phyloP scores from a whole-genome alignment of 129 eudicot species.

The Dittrichia graveolens region DNA sequence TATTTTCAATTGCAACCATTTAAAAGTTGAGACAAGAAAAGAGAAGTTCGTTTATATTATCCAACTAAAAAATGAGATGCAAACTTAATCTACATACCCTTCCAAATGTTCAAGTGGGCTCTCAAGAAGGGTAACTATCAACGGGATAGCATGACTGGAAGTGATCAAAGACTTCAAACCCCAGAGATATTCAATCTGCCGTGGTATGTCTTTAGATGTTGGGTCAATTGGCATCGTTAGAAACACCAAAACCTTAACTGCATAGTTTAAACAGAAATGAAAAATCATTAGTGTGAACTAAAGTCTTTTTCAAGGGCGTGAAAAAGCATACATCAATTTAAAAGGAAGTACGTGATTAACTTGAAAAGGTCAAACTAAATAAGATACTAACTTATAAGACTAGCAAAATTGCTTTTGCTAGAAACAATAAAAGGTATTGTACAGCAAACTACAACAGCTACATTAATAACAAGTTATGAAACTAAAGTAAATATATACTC shows the following conservation, averaged over 20 bases:
- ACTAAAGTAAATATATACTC: not conserved
- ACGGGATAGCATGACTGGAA: conserved; percentile 60
- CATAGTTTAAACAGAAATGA: conserved; percentile 10
- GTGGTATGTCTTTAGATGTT: conserved; percentile 68
- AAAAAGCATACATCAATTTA: not conserved
- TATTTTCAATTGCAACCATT: not conserved
- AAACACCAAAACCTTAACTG: conserved; percentile 96
- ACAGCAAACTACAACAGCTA: not conserved
- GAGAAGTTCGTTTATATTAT: not conserved
- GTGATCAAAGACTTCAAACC: conserved; percentile 68
- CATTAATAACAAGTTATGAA: not conserved
- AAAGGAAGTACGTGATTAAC: not conserved
- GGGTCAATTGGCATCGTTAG: conserved; percentile 95
- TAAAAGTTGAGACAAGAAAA: not conserved
- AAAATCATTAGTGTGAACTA: not conserved
- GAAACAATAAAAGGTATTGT: not conserved
- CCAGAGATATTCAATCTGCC: conserved; percentile 91
- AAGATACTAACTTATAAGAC: not conserved
- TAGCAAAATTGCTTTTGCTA: conserved; percentile 1
- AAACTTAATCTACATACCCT: conserved; percentile 45
- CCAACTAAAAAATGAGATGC: conserved; percentile 8
- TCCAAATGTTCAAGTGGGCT: conserved; percentile 82
- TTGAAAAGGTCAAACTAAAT: too few relatives aligned
- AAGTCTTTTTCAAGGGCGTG: not conserved
- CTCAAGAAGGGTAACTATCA: conserved; percentile 76